Evolutionary conservation across 352 stramenopile species (phyloP).

Genomic region (Plasmopara muralis): DNA sequence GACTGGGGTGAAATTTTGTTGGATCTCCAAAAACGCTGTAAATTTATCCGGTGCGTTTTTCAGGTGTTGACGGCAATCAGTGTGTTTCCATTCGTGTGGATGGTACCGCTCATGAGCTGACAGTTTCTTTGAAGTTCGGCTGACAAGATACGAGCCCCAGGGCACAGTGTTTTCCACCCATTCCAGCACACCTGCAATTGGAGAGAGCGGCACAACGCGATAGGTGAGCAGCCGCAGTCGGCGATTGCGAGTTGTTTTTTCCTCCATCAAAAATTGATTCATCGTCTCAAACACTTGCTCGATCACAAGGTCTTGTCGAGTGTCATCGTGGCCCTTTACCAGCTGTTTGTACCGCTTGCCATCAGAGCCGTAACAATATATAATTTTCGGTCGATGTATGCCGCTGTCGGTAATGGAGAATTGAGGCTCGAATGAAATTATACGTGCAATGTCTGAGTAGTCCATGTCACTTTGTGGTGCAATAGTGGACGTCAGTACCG

Average conservation of each 20-base stretch:
- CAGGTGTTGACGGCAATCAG: conserved; percentile 68
- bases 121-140: conserved; percentile 33
- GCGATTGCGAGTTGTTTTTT: conserved; percentile 49
- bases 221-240: conserved; percentile 94
- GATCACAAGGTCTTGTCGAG: conserved; percentile 84
- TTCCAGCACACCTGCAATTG: conserved; percentile 94
- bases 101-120: conserved; percentile 94
- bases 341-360: conserved; percentile 91
- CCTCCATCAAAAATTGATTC: conserved; percentile 81
- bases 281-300: conserved; percentile 87
- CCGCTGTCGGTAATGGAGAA: conserved; percentile 94
- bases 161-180: conserved; percentile 97
- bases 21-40: conserved; percentile 85
- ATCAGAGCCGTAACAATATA: conserved; percentile 93
- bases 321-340: conserved; percentile 92
- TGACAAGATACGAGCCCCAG: conserved; percentile 90
- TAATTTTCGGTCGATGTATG: conserved; percentile 96
- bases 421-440: conserved; percentile 86
- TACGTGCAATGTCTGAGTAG: conserved; percentile 72
- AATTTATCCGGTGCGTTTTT: conserved; percentile 77
- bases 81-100: conserved; percentile 90
- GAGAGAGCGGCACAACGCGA: conserved; percentile 88
- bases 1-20: conserved; percentile 92
- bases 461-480: conserved; percentile 66
- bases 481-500: conserved; percentile 70